Percentiles rank a stretch among this genome's conserved stretches.
Evolutionary conservation across 805 yeast genomes (phyloP).

Genomic region (Candida easanensis): DNA sequence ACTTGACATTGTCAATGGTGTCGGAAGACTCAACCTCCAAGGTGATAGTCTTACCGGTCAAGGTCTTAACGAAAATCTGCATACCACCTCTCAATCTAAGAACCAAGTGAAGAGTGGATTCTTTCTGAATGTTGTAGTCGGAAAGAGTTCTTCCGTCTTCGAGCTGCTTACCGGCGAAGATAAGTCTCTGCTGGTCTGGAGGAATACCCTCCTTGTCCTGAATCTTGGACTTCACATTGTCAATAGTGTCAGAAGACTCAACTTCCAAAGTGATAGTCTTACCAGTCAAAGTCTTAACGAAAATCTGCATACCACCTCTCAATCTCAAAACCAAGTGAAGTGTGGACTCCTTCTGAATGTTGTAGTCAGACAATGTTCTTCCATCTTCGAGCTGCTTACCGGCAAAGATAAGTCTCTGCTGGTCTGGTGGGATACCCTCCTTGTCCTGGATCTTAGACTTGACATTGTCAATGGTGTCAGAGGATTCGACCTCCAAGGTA

Average conservation of each 20-base stretch:
- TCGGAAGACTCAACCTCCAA: constrained; percentile 93
- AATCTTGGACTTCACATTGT: constrained; percentile 91
- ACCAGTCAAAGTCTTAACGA: constrained; percentile 97
- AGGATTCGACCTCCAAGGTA: constrained; percentile 85
- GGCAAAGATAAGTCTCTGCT: constrained; percentile 91
- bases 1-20: constrained; percentile 90
- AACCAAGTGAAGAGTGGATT: constrained; percentile 82
- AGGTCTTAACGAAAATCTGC: constrained; percentile 96
- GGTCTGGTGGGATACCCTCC: constrained; percentile 97
- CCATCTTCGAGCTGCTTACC: constrained; percentile 97
- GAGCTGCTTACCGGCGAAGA: constrained; percentile 94
- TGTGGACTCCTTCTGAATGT: constrained; percentile 92
- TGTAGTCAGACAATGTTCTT: constrained; percentile 90
- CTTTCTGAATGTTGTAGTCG: constrained; percentile 95
- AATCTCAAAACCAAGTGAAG: constrained; percentile 80
- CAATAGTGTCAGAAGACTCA: constrained; percentile 93
- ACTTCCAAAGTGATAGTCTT: constrained; percentile 93
- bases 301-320: constrained; percentile 91
- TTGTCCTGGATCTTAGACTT: constrained; percentile 93
- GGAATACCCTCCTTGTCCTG: constrained; percentile 97
- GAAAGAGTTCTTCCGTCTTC: constrained; percentile 95
- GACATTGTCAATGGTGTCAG: constrained; percentile 93
- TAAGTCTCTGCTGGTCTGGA: constrained; percentile 93
- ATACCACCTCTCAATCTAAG: constrained; percentile 85
- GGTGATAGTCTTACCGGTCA: constrained; percentile 96